Percentiles rank a stretch among this genome's conserved stretches.
Conservation (phyloP, 1,284 basidiomycete species). For the Erythrobasidium hasegawianum region DNA sequence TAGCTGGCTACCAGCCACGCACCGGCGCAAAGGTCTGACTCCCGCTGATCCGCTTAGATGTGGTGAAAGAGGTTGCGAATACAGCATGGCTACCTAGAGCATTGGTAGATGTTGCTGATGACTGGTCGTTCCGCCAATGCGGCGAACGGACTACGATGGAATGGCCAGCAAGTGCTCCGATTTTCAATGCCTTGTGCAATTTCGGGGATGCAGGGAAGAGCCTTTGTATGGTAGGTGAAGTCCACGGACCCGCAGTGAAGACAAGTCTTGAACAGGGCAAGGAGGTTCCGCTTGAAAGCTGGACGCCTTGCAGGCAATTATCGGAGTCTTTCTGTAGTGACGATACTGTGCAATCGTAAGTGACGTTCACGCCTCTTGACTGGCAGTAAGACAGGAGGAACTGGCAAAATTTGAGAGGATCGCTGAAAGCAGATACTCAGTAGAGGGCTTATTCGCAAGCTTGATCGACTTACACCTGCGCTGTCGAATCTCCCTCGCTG, state of each 20-base stretch:
- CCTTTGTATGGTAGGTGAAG: background rate
- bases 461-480: slow-evolving; percentile 26
- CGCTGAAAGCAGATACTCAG: too few species aligned
- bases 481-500: slow-evolving; percentile 15
- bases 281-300: background rate
- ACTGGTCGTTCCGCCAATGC: slow-evolving; percentile 12
- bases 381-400: slow-evolving; percentile 9
- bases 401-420: slow-evolving; percentile 12
- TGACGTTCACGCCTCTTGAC: background rate
- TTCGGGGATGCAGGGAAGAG: slow-evolving; percentile 4
- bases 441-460: too few species aligned
- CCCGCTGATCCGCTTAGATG: slow-evolving; percentile 1
- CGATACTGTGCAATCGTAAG: background rate
- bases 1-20: too few species aligned
- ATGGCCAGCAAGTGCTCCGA: slow-evolving; percentile 12
- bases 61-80: slow-evolving; percentile 19
- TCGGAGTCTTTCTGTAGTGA: background rate
- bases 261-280: slow-evolving; percentile 16
- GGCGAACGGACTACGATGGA: slow-evolving; percentile 16
- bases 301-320: background rate
- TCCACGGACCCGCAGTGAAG: slow-evolving; percentile 8
- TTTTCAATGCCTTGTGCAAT: background rate
- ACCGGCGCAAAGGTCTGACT: slow-evolving; percentile 20
- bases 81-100: slow-evolving; percentile 15
- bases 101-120: background rate